phyloP scores from a whole-genome alignment of 768 basidiomycete genomes.

The Tricholoma furcatifolium region DNA sequence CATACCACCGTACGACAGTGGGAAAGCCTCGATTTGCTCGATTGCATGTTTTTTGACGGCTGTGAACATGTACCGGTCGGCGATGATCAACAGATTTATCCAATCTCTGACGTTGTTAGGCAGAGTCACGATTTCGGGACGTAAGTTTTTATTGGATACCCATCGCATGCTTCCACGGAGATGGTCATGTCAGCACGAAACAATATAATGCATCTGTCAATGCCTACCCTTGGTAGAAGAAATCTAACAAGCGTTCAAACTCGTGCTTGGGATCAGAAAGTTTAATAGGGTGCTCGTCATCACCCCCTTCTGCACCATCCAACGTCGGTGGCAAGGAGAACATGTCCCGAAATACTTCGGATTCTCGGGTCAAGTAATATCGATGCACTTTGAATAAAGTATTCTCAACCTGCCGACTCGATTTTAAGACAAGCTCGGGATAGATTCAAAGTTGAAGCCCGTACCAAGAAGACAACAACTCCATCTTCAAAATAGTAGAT shows the following conservation, averaged over 20 bases:
- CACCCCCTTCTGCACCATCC: slow-evolving; percentile 26
- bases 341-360: slow-evolving; percentile 36
- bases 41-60: background rate
- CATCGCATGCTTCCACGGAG: background rate
- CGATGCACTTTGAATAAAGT: slow-evolving; percentile 37
- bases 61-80: background rate
- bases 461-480: background rate
- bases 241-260: slow-evolving; percentile 37
- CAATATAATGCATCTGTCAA: background rate
- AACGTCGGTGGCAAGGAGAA: slow-evolving; percentile 27
- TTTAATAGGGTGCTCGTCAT: slow-evolving; percentile 30
- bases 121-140: background rate
- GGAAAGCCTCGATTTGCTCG: background rate
- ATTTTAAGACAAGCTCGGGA: background rate
- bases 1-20: background rate
- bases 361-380: slow-evolving; percentile 36
- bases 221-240: slow-evolving; percentile 37
- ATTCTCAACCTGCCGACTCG: slow-evolving; percentile 30
- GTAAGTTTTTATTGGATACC: background rate
- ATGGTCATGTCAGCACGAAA: background rate
- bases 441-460: background rate
- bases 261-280: slow-evolving; percentile 33
- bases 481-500: slow-evolving; percentile 8
- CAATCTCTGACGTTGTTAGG: background rate
- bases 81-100: background rate